Evolutionary conservation across 208 protist species (phyloP), one percentile per base, ranked within the genome.

Genomic region (Acanthamoeba rhysodes): DNA sequence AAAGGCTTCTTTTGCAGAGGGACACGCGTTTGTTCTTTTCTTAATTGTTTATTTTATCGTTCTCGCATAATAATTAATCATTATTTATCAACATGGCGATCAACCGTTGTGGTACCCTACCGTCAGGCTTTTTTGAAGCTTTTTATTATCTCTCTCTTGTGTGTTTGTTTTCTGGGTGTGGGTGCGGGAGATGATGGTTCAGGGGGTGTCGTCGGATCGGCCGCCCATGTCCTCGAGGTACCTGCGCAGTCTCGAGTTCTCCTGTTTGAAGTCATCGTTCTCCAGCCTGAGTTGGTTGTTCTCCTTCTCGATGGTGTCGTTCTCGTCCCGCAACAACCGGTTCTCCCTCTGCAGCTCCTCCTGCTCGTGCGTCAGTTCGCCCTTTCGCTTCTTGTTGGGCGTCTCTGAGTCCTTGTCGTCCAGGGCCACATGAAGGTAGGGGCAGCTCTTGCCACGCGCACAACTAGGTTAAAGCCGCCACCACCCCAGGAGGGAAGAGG

Each of bases 191-290:
- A 41, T 41, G 37, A 41, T 41, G 62, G 62, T n/a, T 37, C 66
- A 74, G 41, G 50, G 41, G 48, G 41, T 53, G 14, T 84, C 74
- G 14, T 84, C 74, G 2, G 45, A 14, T 55, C 74, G 74, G 20
- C 74, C 29, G 41, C 74, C 45, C 20, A 84, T 84, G 24, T 84
- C 74, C 37, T 84, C 74, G 37, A 84, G 74, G 45, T 84, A 84
- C 74, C 37, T 14, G n/a, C 74, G 74, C 18, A 84, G 74, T 9
- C 74, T 84, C 74, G 45, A 24, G 41, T 84, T 84, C 74, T 84
- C 74, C 41, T 84, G 41, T 55, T 32, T 84, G n/a, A 84, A 84
- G 74, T 84, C 74, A 24, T 84, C 74, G 74, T 84, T 84, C 74
- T 84, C 74, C 9, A 18, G 34, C 41, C 45, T 84, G 16, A 84